Conservation (phyloP, 176 grass and related monocot species). For the Carex littledalei region DNA sequence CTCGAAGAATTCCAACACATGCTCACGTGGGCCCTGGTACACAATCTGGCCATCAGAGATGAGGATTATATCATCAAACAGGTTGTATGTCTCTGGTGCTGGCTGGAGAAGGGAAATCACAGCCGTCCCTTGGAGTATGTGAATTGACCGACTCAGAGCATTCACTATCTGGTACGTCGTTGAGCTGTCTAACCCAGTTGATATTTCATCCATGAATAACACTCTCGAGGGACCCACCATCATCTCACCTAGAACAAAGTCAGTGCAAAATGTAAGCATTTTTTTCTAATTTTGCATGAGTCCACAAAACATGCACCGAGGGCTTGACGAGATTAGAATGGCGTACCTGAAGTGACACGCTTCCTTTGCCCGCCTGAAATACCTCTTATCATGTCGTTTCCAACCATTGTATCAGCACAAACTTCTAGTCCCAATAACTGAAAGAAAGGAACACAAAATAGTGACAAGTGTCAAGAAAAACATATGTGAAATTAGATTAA, state of each 20-base stretch:
- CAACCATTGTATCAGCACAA: constrained; percentile 85
- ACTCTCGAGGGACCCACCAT: constrained; percentile 90
- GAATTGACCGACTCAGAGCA: constrained; percentile 63
- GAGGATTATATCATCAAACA: constrained; percentile 91
- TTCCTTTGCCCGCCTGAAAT: constrained; percentile 92
- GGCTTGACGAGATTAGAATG: neutral
- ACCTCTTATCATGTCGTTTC: constrained; percentile 85
- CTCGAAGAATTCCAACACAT: constrained; percentile 83
- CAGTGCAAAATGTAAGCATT: neutral
- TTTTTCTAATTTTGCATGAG: neutral
- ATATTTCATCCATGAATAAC: constrained; percentile 97
- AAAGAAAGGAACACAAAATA: constrained; percentile 13
- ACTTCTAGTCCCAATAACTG: constrained; percentile 85
- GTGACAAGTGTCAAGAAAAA: constrained; percentile 19
- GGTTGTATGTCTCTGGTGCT: constrained; percentile 87
- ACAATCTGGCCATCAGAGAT: constrained; percentile 81
- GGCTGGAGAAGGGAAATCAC: constrained; percentile 91
- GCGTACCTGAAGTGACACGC: constrained; percentile 85
- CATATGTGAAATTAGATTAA: neutral
- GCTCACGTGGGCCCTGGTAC: constrained; percentile 74
- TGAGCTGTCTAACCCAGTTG: constrained; percentile 89
- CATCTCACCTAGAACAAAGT: constrained; percentile 69
- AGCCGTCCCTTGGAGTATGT: constrained; percentile 73
- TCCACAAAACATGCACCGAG: neutral
- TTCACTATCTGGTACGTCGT: constrained; percentile 93